A percentile compares a stretch with the other conserved stretches of the same genome.
Conservation (phyloP, 208 protist species). For the Trypanosoma cruzi region DNA sequence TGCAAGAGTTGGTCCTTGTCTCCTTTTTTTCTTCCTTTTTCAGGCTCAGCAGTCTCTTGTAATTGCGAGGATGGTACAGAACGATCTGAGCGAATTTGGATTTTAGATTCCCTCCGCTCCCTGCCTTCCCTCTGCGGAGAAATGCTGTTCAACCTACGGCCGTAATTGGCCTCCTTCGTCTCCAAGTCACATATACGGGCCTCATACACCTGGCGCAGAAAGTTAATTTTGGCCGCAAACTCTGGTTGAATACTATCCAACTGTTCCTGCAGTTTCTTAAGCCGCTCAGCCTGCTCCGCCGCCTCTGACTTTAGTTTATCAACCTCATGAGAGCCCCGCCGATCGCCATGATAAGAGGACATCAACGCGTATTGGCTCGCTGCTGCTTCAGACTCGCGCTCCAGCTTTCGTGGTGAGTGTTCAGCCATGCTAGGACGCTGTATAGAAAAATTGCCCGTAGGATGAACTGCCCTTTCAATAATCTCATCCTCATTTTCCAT, state of each 20-base stretch:
- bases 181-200: conserved; percentile 89
- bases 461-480: conserved; percentile 59
- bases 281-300: conserved; percentile 46
- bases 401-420: background rate
- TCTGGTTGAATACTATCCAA: conserved; percentile 81
- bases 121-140: conserved; percentile 9
- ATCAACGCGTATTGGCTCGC: background rate
- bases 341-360: background rate
- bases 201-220: conserved; percentile 92
- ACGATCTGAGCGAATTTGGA: conserved; percentile 9
- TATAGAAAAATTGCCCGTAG: conserved; percentile 40
- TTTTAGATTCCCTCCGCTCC: conserved; percentile 29
- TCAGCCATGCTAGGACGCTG: conserved; percentile 8
- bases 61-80: background rate
- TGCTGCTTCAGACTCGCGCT: background rate
- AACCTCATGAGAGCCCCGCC: background rate
- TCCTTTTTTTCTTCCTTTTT: conserved; percentile 26
- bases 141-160: conserved; percentile 8
- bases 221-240: conserved; percentile 85
- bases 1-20: conserved; percentile 48
- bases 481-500: conserved; percentile 4
- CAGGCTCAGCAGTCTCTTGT: conserved; percentile 26
- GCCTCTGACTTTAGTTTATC: conserved; percentile 34
- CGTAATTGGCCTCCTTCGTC: conserved; percentile 63
- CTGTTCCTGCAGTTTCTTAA: conserved; percentile 72